Evolutionary conservation across 139 green algal genomes (phyloP), one percentile per base, ranked within the genome.

Genomic region (Diplosphaera chodatii): DNA sequence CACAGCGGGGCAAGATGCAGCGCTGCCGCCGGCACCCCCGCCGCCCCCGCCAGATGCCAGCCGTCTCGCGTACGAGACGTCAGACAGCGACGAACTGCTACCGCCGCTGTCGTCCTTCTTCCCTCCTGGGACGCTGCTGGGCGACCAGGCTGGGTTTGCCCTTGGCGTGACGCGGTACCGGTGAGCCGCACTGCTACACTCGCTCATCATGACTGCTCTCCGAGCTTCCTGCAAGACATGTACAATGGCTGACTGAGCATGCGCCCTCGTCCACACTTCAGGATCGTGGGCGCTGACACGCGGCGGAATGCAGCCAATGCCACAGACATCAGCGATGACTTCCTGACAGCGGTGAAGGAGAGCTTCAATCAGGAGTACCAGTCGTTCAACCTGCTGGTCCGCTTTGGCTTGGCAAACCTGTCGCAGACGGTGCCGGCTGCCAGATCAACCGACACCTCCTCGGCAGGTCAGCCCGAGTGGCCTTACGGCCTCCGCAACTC

Each of bases 321-420:
- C 48, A 59, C 18, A 10, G 16, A 25, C 48, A 59, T 23, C 16
- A 18, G 18, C 3, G 48, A 59, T 3, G 48, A 59, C 25, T 59
- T 59, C 25, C 16, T 59, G 48, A 59, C 48, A 21, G 18, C 13
- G 48, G 48, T 59, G 48, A 59, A 59, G 18, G 48, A 59, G 48
- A 59, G 48, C 48, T 59, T 59, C 48, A 59, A 59, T 25, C 48
- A 59, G 48, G 48, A 59, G 16, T 59, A 59, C 48, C 48, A 59
- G 48, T n/a, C 18, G 16, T 59, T 59, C 48, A 59, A 59, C 48
- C 48, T 59, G 48, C 48, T 59, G 48, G 48, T 59, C 48, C 22
- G 48, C 3, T 59, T 59, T 59, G 48, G 16, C 48, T 4, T n/a
- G 3, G 48, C 18, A 18, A 59, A 23, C 16, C 3, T 27, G 48